Percentiles rank a stretch among this genome's conserved stretches.
Evolutionary conservation across 108 stramenopile genomes (phyloP).

Genomic region (Cafeteria roenbergensis): DNA sequence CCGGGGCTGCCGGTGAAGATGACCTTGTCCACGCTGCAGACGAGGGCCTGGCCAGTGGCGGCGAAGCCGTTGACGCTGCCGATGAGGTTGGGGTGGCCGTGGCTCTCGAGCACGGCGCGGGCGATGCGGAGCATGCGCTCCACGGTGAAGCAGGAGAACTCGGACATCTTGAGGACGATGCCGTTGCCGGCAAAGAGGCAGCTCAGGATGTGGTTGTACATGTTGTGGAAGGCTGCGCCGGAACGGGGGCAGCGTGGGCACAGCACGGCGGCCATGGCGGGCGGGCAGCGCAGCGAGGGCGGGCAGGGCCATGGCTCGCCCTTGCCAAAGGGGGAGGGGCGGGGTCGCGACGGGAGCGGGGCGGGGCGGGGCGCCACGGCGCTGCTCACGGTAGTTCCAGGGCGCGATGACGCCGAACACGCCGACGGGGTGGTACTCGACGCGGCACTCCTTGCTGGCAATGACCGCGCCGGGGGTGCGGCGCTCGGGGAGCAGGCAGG

Average conservation of each 20-base stretch:
- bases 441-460: constrained; percentile 82
- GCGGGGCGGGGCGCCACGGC: no score
- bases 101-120: constrained; percentile 57
- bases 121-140: constrained; percentile 67
- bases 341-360: no score
- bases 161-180: constrained; percentile 84
- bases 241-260: no score
- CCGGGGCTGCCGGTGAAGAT: constrained; percentile 90
- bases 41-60: constrained; percentile 78
- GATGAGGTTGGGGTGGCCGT: constrained; percentile 79
- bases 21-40: constrained; percentile 82
- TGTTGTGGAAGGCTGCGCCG: constrained; percentile 90
- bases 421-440: constrained; percentile 88
- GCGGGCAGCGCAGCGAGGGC: no score
- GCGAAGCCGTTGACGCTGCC: constrained; percentile 76
- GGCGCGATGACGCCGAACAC: constrained; percentile 92
- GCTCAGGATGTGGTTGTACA: constrained; percentile 85
- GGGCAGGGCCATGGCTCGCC: no score
- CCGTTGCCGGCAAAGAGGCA: constrained; percentile 90
- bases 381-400: constrained; percentile 98
- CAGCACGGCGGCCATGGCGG: no score
- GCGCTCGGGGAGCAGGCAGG: constrained; percentile 56
- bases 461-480: constrained; percentile 76
- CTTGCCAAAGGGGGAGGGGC: no score
- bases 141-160: constrained; percentile 76